Evolutionary conservation across 306 rosid species (phyloP), one percentile per base, ranked within the genome.

Genomic region (Carpinus fangiana): DNA sequence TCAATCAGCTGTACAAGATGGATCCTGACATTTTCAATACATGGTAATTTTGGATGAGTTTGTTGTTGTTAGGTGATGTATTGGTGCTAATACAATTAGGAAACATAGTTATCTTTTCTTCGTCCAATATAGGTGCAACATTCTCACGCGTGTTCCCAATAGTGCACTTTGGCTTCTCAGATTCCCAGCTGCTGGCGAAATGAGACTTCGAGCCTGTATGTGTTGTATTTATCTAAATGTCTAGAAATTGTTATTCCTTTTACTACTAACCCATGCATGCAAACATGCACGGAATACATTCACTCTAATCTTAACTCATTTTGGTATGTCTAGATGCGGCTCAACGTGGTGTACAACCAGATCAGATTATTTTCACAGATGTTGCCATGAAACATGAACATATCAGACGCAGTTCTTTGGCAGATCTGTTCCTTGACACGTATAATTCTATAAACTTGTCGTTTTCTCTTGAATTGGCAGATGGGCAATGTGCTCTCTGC

Each of bases 121-220:
- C 48, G 34, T 48, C 76, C 53, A 36, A 43, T 76, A 60, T 72
- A 96, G 99, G 99, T 96, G 99, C 85, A 96, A 90, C 80, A 96
- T 96, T 87, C 98, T 96, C 60, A 96, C 87, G 80, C 92, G 98
- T 2, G 98, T 96, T 75, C 96, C 99, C 20, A 90, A 93, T 82
- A 91, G 99, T 78, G 99, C 94, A 21, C 97, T 96, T 74, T 96
- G 99, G 99, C 99, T 96, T 76, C 91, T 96, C 72, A 89, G 92
- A 87, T 96, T 96, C 84, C 99, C 99, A 48, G 99, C 99, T 26
- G 94, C 98, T 51, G 99, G 99, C 11, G 99, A 93, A 90, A 89
- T 88, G 92, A 90, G 97, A 81, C 86, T 96, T 75, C 87, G 94
- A 31, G 82, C 93, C 80, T 93, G 99, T 96, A 85, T 12, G 99